Percentiles rank a stretch among this genome's conserved stretches.
Evolutionary conservation across 352 stramenopile species (phyloP).

Genomic region (Thalassiosira livingstoniorum): DNA sequence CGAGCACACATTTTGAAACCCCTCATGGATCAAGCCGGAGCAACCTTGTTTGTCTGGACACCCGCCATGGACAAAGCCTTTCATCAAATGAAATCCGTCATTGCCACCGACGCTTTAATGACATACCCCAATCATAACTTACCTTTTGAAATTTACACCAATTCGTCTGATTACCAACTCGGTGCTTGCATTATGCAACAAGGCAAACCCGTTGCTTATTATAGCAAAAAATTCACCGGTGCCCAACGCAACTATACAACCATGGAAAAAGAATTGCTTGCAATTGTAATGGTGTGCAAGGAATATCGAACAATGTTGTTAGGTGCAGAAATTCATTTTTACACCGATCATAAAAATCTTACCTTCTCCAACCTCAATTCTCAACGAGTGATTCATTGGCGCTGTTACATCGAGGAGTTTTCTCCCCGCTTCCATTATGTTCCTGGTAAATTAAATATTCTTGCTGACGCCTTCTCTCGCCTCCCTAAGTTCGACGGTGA

Average conservation of each 20-base stretch:
- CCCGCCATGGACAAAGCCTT: conserved; percentile 8
- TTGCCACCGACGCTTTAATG: conserved; percentile 12
- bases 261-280: conserved; percentile 51
- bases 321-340: conserved; percentile 37
- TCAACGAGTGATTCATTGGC: conserved; percentile 46
- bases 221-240: conserved; percentile 13
- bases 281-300: conserved; percentile 53
- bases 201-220: conserved; percentile 46
- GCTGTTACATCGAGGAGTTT: conserved; percentile 52
- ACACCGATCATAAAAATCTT: conserved; percentile 64
- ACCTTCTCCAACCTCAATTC: conserved; percentile 32
- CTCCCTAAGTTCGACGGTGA: neutral
- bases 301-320: conserved; percentile 53
- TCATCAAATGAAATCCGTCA: conserved; percentile 16
- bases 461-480: neutral
- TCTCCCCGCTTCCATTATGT: conserved; percentile 18
- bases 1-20: conserved; percentile 36
- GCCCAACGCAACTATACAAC: conserved; percentile 41
- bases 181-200: conserved; percentile 47
- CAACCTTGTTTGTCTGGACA: conserved; percentile 21
- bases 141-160: conserved; percentile 33
- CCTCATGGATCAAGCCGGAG: conserved; percentile 26
- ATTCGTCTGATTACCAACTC: conserved; percentile 43
- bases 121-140: conserved; percentile 28
- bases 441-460: conserved; percentile 4